phyloP scores from a whole-genome alignment of 1,284 basidiomycete genomes.

The Marasmius fiardii region DNA sequence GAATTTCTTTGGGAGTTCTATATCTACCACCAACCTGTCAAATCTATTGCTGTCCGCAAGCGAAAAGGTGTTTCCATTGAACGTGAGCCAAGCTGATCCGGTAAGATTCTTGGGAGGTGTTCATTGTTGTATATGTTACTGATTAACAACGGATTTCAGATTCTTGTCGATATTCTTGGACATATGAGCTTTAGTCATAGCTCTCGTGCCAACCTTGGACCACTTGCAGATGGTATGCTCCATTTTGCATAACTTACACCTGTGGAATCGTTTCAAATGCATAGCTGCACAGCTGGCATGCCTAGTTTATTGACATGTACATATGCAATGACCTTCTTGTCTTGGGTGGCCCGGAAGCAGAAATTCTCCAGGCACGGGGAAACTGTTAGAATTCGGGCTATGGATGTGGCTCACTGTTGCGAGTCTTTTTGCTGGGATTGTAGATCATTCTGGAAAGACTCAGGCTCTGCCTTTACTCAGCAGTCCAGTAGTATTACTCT shows the following conservation, averaged over 20 bases:
- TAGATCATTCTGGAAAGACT: too few species aligned
- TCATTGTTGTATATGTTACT: too few species aligned
- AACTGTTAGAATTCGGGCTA: too few species aligned
- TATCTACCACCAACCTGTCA: neutral
- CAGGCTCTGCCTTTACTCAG: too few species aligned
- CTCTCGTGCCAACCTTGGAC: neutral
- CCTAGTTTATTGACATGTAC: neutral
- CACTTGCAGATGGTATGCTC: neutral
- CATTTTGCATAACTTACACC: neutral
- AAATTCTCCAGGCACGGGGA: too few species aligned
- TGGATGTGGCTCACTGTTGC: too few species aligned
- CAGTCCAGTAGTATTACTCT: too few species aligned
- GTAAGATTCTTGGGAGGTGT: neutral
- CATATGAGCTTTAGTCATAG: neutral
- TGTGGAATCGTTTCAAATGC: neutral
- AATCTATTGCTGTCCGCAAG: neutral
- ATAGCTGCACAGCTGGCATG: neutral
- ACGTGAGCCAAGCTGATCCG: neutral
- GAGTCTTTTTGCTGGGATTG: too few species aligned
- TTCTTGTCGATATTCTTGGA: neutral
- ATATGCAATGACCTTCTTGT: neutral
- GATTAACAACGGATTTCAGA: too few species aligned
- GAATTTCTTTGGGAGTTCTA: neutral
- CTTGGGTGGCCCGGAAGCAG: too few species aligned
- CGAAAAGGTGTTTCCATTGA: neutral